Evolutionary conservation across 1,284 basidiomycete genomes (phyloP), one percentile per base, ranked within the genome.

Genomic region (Vanrija humicola): DNA sequence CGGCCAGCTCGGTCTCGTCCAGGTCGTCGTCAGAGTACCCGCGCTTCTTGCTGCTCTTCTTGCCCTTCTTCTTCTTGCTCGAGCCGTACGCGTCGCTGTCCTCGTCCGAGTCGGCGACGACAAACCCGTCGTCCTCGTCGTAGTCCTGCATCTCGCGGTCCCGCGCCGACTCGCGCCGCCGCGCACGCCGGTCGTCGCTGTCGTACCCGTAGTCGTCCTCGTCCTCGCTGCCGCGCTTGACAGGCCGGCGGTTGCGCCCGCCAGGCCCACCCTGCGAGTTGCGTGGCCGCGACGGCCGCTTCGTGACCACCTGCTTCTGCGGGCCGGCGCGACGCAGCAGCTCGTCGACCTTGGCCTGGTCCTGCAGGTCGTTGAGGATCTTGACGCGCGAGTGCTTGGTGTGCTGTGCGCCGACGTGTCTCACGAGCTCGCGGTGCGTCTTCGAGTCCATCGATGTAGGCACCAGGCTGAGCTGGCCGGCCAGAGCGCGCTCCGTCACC

Each of bases 121-220:
- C 67, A 53, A 75, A 75, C 23, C 73, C 73, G 56, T 75, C 73
- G 51, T 75, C 71, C 46, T 75, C 73, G 44, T 72, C 70, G 48
- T 74, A 73, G 26, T 65, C 64, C 40, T 54, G 48, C 15, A n/a
- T 40, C 14, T 50, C 50, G 15, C 52, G 43, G 5, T 40, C 50
- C n/a, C 38, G 40, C 19, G 40, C 40, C 40, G n/a, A 39, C 16
- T 51, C 55, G 16, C 52, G 44, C 16, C 48, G 26, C 18, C 59
- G 45, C 25, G 29, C 48, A 23, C 44, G 34, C 44, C 16, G 52
- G 12, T 34, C 29, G 21, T 54, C 52, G 38, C 53, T 55, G 26
- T 58, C 59, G 34, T 34, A 34, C 9, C 34, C 34, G 34, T 34
- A 34, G 34, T 34, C 34, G 9, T 34, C 34, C 34, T 34, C 34